These are phyloP conservation scores for Alternaria gansuensis DNA, from an alignment of 2,329 filamentous ascomycete genomes.

Conservation along the genomic window DNA sequence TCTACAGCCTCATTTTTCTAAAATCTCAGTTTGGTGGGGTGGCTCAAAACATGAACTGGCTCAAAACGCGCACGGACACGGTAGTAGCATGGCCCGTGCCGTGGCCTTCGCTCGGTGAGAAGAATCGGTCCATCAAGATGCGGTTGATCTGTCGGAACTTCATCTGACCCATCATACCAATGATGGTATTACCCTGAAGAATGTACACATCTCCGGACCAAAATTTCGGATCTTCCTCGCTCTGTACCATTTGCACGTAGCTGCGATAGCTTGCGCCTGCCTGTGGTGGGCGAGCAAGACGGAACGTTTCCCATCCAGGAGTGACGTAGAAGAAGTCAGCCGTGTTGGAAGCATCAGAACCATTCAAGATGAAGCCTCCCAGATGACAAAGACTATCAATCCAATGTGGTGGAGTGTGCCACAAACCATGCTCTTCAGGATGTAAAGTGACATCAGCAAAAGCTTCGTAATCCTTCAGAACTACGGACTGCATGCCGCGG, in stretches of 20 bases:
- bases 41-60: too few species aligned
- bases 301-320: conserved; percentile 5
- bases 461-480: conserved; percentile 33
- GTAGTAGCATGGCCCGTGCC: background rate
- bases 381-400: conserved; percentile 7
- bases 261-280: conserved; percentile 5
- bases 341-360: conserved; percentile 6
- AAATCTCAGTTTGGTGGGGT: too few species aligned
- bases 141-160: conserved; percentile 3
- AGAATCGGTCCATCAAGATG: conserved; percentile 6
- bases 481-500: conserved; percentile 33
- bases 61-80: too few species aligned
- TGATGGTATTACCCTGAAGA: conserved; percentile 4
- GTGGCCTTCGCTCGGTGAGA: background rate
- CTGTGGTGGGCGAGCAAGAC: background rate
- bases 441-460: conserved; percentile 14
- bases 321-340: conserved; percentile 5
- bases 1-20: too few species aligned
- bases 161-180: conserved; percentile 2
- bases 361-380: conserved; percentile 7
- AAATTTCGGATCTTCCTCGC: background rate
- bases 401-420: conserved; percentile 7
- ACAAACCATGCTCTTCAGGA: conserved; percentile 1
- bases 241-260: conserved; percentile 6
- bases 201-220: conserved; percentile 5